These are phyloP conservation scores for Cadophora malorum DNA, from an alignment of 2,329 filamentous ascomycete species.

Conservation along the genomic window DNA sequence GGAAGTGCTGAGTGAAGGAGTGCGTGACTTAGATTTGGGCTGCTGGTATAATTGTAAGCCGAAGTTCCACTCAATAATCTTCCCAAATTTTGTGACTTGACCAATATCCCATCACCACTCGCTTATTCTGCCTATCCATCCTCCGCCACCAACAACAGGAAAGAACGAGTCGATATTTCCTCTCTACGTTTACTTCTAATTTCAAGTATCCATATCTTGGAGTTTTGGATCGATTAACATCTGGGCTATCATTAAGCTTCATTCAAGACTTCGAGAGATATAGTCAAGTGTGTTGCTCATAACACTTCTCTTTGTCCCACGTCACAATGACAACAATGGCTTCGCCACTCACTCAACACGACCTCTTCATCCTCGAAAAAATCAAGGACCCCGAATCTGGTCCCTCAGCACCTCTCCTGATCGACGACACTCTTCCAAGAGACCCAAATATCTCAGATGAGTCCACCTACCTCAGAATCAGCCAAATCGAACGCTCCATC, in stretches of 20 bases:
- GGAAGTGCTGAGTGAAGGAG: background rate
- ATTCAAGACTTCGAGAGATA: background rate
- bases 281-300: background rate
- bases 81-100: too few relatives aligned
- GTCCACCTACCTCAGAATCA: constrained; percentile 57
- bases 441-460: constrained; percentile 63
- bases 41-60: background rate
- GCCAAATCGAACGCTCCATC: constrained; percentile 58
- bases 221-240: too few relatives aligned
- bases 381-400: constrained; percentile 71
- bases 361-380: constrained; percentile 68
- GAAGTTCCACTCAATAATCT: background rate
- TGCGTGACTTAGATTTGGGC: background rate
- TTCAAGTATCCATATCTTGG: too few relatives aligned
- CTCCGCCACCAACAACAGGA: background rate
- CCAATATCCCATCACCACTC: background rate
- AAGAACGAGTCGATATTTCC: background rate
- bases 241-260: background rate
- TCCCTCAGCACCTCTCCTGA: constrained; percentile 58
- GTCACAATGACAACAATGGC: constrained; percentile 51
- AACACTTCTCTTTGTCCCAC: background rate
- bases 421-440: constrained; percentile 57
- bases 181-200: too few relatives aligned
- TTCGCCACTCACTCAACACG: constrained; percentile 58
- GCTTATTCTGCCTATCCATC: background rate